Evolutionary conservation across 306 rosid species (phyloP).

Genomic region (Chamaecrista fasciculata): DNA sequence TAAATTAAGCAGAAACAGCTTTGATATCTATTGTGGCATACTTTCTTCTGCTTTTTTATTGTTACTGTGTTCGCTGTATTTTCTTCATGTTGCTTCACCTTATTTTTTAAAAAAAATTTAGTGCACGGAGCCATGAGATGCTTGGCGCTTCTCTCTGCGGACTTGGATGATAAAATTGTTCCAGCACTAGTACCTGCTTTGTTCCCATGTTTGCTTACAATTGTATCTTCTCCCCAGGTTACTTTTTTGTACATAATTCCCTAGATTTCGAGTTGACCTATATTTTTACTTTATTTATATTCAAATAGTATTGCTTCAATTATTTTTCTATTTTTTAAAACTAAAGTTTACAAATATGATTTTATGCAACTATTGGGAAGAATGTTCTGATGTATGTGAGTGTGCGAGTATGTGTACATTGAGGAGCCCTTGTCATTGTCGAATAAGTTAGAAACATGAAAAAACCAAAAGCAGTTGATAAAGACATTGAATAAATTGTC

Average conservation of each 20-base stretch:
- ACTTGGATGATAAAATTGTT: slow-evolving; percentile 82
- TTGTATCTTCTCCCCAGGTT: slow-evolving; percentile 88
- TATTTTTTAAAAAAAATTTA: slow-evolving; percentile 31
- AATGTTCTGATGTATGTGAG: background rate
- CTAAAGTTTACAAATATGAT: background rate
- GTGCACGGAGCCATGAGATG: slow-evolving; percentile 96
- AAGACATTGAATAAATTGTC: no score
- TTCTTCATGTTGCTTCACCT: slow-evolving; percentile 26
- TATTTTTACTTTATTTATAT: slow-evolving; percentile 6
- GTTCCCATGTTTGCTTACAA: slow-evolving; percentile 77
- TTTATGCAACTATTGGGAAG: slow-evolving; percentile 14
- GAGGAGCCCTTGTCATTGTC: background rate
- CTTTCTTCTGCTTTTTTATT: slow-evolving; percentile 16
- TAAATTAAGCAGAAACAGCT: slow-evolving; percentile 9
- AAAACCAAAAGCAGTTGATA: background rate
- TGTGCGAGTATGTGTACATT: background rate
- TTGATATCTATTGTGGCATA: background rate
- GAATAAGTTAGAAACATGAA: background rate
- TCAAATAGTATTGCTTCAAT: background rate
- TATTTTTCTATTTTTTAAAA: background rate
- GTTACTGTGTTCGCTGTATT: slow-evolving; percentile 16
- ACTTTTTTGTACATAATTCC: slow-evolving; percentile 6
- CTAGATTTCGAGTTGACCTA: slow-evolving; percentile 2
- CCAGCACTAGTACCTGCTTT: slow-evolving; percentile 71
- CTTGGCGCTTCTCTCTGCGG: slow-evolving; percentile 82